These are phyloP conservation scores for Clonostachys chloroleuca DNA, from an alignment of 2,329 filamentous ascomycete species.

Conservation along the genomic window DNA sequence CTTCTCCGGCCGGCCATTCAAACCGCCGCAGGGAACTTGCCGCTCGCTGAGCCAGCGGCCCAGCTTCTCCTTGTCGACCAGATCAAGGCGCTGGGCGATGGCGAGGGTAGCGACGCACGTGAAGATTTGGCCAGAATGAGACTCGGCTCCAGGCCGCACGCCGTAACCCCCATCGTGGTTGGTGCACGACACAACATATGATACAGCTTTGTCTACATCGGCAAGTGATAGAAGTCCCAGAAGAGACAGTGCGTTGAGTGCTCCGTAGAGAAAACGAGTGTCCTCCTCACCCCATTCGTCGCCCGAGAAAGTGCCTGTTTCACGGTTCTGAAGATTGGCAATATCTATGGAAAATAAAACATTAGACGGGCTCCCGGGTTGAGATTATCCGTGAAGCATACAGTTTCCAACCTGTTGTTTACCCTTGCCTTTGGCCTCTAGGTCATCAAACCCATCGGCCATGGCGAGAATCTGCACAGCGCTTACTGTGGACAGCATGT, in stretches of 20 bases:
- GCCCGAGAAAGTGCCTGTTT: slow-evolving; percentile 84
- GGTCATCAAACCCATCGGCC: slow-evolving; percentile 76
- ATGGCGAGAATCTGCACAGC: slow-evolving; percentile 90
- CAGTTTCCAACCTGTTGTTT: slow-evolving; percentile 74
- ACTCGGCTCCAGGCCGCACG: slow-evolving; percentile 83
- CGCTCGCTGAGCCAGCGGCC: slow-evolving; percentile 91
- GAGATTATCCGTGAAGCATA: slow-evolving; percentile 41
- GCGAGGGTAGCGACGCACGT: slow-evolving; percentile 85
- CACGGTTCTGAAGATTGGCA: slow-evolving; percentile 71
- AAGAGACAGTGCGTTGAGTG: slow-evolving; percentile 84
- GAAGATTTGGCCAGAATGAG: slow-evolving; percentile 92
- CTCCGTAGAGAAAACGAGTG: slow-evolving; percentile 89
- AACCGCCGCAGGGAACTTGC: slow-evolving; percentile 78
- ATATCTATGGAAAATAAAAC: slow-evolving; percentile 51
- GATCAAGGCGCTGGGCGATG: slow-evolving; percentile 77
- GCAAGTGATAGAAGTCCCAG: slow-evolving; percentile 69
- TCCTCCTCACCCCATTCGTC: slow-evolving; percentile 97
- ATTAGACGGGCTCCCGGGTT: slow-evolving; percentile 11
- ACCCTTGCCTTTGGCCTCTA: slow-evolving; percentile 56
- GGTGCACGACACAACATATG: slow-evolving; percentile 74
- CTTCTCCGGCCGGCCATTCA: slow-evolving; percentile 95
- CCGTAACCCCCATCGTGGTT: slow-evolving; percentile 97
- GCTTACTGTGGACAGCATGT: slow-evolving; percentile 94
- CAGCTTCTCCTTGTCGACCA: slow-evolving; percentile 77
- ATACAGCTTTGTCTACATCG: slow-evolving; percentile 75